Base-by-base conservation (phyloP, 2,329 filamentous ascomycete genomes). In the Cryphonectria nitschkei region DNA sequence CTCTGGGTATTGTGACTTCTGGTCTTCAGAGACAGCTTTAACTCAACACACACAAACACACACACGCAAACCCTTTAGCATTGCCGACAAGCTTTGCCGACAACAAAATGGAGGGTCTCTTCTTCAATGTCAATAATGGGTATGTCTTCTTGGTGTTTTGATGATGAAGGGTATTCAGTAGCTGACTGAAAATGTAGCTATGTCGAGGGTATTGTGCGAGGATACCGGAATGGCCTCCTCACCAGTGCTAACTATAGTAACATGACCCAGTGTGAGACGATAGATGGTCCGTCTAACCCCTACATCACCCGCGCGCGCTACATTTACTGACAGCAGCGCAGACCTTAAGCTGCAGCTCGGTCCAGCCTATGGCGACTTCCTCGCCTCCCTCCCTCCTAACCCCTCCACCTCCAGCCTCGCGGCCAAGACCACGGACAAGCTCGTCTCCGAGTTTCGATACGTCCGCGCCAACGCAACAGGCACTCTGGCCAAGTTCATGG, bases 341-440 rank as follows among this genome's bases (percentile, higher is more conserved):
- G 96, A 99, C 85, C 90, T 99, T 75, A 99, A 98, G 86, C 91
- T 98, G 70, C 96, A 99, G 84, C 94, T 99, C 58, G 94, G 93
- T 69, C 96, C 96, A 74, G 92, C 96, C 67, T 99, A 99, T 78
- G 96, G 97, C 83, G 96, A 99, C 84, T 97, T 97, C 83, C 93
- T 99, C 75, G 91, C 93, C 75, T 90, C 93, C 74, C 91, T 99
- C 67, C 95, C 96, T 70, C 96, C 96, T 43, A 98, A 98, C 82
- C 95, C 96, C 70, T 98, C 96, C 62, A 99, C 96, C 54, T 98
- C 96, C 74, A 91, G 92, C 75, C 93, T 99, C 76, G 96, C 96
- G 72, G 90, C 93, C 77, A 98, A 96, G 85, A 96, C 96, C 69
- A 98, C 96, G 77, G 96, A 99, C 81, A 99, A 99, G 86, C 91